Evolutionary conservation across 257 asterid species (phyloP).

Genomic region (Solanum virginianum): DNA sequence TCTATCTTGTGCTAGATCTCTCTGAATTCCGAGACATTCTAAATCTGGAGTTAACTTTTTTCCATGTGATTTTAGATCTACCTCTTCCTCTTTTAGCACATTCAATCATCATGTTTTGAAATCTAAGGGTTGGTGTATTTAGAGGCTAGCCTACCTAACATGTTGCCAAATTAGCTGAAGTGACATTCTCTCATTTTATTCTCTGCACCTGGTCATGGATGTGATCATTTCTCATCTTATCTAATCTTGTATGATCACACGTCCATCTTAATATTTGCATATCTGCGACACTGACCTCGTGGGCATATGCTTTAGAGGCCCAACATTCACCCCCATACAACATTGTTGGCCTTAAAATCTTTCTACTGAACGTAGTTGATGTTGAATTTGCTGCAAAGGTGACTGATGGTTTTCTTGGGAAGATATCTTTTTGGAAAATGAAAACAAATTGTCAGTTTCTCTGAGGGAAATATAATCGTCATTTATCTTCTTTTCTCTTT

Average conservation of each 20-base stretch:
- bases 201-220: background rate
- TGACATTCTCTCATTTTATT: background rate
- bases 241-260: background rate
- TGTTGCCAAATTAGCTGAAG: background rate
- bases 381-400: background rate
- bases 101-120: background rate
- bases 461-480: background rate
- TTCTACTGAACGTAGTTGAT: background rate
- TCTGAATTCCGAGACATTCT: background rate
- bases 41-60: background rate
- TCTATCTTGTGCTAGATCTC: background rate
- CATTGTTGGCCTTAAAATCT: background rate
- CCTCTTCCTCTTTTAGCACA: background rate
- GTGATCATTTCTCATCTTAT: background rate
- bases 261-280: background rate
- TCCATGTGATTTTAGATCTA: background rate
- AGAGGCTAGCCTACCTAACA: background rate
- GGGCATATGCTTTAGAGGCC: background rate
- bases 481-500: background rate
- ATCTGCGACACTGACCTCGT: background rate
- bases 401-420: background rate
- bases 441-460: background rate
- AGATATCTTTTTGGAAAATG: background rate
- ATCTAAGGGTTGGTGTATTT: background rate
- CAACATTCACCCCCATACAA: background rate